Percentiles rank a stretch among this genome's conserved stretches.
These are phyloP conservation scores for Albugo laibachii DNA, from an alignment of 352 stramenopile species.

Conservation along the genomic window DNA sequence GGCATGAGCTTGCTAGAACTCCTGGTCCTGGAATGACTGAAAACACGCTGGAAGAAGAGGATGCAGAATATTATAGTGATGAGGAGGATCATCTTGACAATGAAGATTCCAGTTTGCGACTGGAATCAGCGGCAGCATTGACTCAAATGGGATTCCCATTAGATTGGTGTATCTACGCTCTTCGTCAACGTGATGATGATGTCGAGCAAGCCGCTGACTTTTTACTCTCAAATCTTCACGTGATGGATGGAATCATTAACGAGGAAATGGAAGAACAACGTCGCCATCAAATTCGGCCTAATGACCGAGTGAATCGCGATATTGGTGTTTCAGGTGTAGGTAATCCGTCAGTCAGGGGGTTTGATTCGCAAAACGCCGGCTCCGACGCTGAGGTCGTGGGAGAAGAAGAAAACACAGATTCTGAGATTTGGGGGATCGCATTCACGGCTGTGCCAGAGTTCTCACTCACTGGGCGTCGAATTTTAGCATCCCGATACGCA, in stretches of 20 bases:
- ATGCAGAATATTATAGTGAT: slow-evolving; percentile 68
- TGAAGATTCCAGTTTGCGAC: slow-evolving; percentile 55
- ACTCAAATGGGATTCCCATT: slow-evolving; percentile 78
- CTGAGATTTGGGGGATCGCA: slow-evolving; percentile 71
- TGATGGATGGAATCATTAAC: slow-evolving; percentile 53
- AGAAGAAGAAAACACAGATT: background rate
- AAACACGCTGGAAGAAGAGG: slow-evolving; percentile 6
- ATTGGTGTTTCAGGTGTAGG: background rate
- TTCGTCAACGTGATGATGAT: slow-evolving; percentile 70
- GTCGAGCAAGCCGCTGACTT: slow-evolving; percentile 62
- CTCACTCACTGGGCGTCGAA: slow-evolving; percentile 42
- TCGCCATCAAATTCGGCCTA: slow-evolving; percentile 9
- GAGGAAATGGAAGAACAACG: slow-evolving; percentile 38
- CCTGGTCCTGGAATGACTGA: background rate
- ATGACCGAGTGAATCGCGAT: slow-evolving; percentile 2
- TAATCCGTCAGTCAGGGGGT: background rate
- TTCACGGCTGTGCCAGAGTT: slow-evolving; percentile 76
- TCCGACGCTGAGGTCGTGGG: background rate
- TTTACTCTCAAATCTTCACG: slow-evolving; percentile 70
- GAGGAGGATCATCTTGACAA: slow-evolving; percentile 32
- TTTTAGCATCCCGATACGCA: slow-evolving; percentile 56
- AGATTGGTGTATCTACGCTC: slow-evolving; percentile 72
- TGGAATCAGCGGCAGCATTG: slow-evolving; percentile 55
- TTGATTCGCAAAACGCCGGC: background rate
- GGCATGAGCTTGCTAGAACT: slow-evolving; percentile 2